Evolutionary conservation across 441 rosid species (phyloP).

Genomic region (Rhodomyrtus psidioides): DNA sequence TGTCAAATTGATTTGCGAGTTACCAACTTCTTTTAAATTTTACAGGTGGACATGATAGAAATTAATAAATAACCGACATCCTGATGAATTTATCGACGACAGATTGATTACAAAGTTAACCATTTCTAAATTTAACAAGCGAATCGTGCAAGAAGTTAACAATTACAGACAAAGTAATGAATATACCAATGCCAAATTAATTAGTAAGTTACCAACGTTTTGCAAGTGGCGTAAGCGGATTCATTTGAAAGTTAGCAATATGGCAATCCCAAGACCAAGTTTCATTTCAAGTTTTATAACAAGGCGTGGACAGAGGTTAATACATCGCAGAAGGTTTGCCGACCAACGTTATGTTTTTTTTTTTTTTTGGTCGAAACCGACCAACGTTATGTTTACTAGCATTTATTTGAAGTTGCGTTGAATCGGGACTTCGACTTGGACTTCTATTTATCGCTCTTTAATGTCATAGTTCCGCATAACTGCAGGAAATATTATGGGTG

Average conservation of each 20-base stretch:
- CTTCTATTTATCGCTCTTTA: neutral
- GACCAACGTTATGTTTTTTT: too few species aligned
- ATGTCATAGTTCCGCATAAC: neutral
- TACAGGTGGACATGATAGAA: neutral
- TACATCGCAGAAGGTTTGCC: neutral
- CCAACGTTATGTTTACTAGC: neutral
- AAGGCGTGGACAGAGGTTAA: neutral
- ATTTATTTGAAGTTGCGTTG: neutral
- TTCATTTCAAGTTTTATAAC: neutral
- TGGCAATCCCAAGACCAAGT: neutral
- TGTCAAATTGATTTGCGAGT: neutral
- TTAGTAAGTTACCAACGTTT: neutral
- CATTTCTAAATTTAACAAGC: neutral
- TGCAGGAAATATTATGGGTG: too few species aligned
- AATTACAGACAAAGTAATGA: neutral
- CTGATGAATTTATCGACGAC: rapidly evolving
- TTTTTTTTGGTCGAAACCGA: too few species aligned
- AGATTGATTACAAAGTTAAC: neutral
- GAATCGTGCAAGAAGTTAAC: neutral
- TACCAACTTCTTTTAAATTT: neutral
- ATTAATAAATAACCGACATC: neutral
- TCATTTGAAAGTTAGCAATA: neutral
- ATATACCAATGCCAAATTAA: neutral
- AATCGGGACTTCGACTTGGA: neutral
- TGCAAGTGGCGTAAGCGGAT: neutral